A percentile compares a stretch with the other conserved stretches of the same genome.
phyloP scores from a whole-genome alignment of 345 rosid species.

The Brassica napus region DNA sequence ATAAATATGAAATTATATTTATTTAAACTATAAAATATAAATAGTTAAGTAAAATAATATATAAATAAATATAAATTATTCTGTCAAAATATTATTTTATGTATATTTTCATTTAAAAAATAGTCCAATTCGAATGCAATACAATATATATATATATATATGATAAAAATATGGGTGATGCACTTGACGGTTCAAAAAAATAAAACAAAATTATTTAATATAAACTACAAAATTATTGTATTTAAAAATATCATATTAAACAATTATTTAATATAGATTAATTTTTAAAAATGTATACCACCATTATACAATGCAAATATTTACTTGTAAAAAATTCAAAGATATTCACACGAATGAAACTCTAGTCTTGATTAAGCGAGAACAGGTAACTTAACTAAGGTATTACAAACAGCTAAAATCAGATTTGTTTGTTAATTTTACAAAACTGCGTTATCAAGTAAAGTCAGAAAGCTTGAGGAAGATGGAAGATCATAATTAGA shows the following conservation, averaged over 20 bases:
- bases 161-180: not conserved
- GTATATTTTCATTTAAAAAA: too few relatives aligned
- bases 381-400: not conserved
- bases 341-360: not conserved
- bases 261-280: not conserved
- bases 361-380: not conserved
- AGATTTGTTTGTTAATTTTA: not conserved
- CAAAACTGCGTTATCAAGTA: not conserved
- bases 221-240: too few relatives aligned
- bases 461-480: constrained; percentile 16
- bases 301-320: not conserved
- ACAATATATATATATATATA: not conserved
- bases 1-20: too few relatives aligned
- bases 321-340: too few relatives aligned
- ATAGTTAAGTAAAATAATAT: too few relatives aligned
- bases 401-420: not conserved
- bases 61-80: too few relatives aligned
- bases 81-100: too few relatives aligned
- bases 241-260: too few relatives aligned
- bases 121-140: not conserved
- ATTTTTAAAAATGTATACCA: too few relatives aligned
- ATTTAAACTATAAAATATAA: too few relatives aligned
- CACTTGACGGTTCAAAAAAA: too few relatives aligned
- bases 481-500: not conserved
- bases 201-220: too few relatives aligned